phyloP scores from a whole-genome alignment of 345 rosid species.

The Populus deltoides region DNA sequence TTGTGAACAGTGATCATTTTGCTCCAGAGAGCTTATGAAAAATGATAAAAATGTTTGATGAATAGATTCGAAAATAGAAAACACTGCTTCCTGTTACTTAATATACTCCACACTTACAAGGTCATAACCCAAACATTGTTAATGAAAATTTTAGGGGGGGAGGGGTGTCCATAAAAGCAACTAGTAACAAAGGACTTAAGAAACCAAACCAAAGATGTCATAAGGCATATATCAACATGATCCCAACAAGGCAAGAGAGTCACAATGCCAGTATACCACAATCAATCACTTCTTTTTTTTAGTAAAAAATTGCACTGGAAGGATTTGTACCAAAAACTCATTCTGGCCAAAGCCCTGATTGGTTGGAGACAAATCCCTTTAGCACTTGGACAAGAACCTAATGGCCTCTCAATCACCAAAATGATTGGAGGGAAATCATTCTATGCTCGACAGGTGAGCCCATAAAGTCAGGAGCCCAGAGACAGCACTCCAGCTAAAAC shows the following conservation, averaged over 20 bases:
- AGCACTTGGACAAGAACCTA: neutral
- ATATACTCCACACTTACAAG: neutral
- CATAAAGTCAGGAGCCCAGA: neutral
- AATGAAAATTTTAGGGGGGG: too few species aligned
- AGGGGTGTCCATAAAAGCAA: neutral
- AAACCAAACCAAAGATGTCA: neutral
- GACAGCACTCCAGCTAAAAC: neutral
- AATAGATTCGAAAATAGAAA: neutral
- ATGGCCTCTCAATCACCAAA: neutral
- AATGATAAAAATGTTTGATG: neutral
- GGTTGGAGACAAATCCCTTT: neutral
- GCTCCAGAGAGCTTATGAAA: neutral
- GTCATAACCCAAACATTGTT: neutral
- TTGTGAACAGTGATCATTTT: neutral
- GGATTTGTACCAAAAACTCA: neutral
- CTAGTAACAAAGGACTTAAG: neutral
- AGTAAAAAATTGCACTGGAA: neutral
- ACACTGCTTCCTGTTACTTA: neutral
- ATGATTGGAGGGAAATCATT: neutral
- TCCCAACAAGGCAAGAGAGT: neutral
- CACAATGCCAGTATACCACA: neutral
- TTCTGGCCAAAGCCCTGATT: neutral
- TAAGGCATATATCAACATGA: neutral
- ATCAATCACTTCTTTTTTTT: too few species aligned
- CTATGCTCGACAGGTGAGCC: neutral